Conservation (phyloP, 2,329 filamentous ascomycete genomes). For the Fusarium clavum region DNA sequence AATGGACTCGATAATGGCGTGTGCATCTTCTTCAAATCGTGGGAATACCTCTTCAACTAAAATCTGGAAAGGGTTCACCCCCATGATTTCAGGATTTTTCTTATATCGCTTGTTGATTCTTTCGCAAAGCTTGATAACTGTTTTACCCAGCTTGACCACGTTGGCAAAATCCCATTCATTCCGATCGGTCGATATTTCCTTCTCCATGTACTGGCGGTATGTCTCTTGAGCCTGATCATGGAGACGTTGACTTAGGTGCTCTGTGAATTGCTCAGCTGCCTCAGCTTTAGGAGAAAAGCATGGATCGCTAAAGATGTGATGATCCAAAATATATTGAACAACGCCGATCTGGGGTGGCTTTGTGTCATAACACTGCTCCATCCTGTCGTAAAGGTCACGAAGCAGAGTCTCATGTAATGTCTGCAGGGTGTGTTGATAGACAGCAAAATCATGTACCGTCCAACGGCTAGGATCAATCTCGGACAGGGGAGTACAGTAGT, state of each 20-base stretch:
- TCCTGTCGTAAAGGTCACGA: constrained; percentile 86
- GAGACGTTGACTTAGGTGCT: constrained; percentile 78
- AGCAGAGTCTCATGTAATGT: constrained; percentile 84
- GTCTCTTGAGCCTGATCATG: constrained; percentile 79
- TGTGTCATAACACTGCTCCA: constrained; percentile 89
- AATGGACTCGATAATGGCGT: constrained; percentile 85
- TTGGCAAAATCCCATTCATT: constrained; percentile 92
- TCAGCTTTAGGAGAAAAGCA: constrained; percentile 78
- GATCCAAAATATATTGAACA: constrained; percentile 82
- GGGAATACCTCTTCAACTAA: constrained; percentile 88
- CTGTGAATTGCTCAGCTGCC: constrained; percentile 77
- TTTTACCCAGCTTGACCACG: constrained; percentile 88
- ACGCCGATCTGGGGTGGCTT: constrained; percentile 85
- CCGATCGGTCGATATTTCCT: constrained; percentile 81
- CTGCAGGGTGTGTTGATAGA: constrained; percentile 80
- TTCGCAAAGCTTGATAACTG: constrained; percentile 85
- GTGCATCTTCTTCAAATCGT: constrained; percentile 88
- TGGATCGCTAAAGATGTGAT: constrained; percentile 83
- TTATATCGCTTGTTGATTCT: constrained; percentile 93
- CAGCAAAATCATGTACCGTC: constrained; percentile 75
- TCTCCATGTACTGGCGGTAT: constrained; percentile 82
- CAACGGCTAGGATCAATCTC: constrained; percentile 71
- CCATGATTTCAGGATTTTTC: constrained; percentile 89
- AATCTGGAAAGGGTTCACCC: constrained; percentile 72
- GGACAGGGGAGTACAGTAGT: constrained; percentile 62